A percentile compares a stretch with the other conserved stretches of the same genome.
Evolutionary conservation across 306 rosid genomes (phyloP).

Genomic region (Gillenia trifoliata): DNA sequence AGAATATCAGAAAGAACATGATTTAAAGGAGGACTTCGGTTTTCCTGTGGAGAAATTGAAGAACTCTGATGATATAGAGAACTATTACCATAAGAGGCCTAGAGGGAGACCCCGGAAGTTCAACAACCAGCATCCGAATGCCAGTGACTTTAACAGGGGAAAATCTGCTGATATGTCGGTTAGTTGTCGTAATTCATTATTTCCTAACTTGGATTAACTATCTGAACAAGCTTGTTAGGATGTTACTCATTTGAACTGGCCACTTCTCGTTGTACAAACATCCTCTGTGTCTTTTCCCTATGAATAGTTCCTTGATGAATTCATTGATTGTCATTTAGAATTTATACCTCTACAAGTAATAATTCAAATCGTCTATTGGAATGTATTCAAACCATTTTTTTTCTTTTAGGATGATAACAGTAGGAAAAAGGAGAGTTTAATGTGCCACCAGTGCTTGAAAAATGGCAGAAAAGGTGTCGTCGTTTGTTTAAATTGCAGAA

Average conservation of each 20-base stretch:
- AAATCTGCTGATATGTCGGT: slow-evolving; percentile 28
- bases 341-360: background rate
- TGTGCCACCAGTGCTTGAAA: slow-evolving; percentile 59
- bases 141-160: slow-evolving; percentile 16
- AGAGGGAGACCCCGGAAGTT: slow-evolving; percentile 33
- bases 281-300: background rate
- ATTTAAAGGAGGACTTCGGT: background rate
- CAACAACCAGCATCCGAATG: background rate
- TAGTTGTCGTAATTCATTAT: slow-evolving; percentile 18
- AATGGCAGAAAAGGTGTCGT: slow-evolving; percentile 34
- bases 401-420: slow-evolving; percentile 34
- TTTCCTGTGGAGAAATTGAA: slow-evolving; percentile 8
- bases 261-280: background rate
- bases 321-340: slow-evolving; percentile 8
- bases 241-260: background rate
- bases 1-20: slow-evolving; percentile 19
- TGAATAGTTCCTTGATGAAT: too few species aligned
- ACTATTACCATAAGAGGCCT: slow-evolving; percentile 19
- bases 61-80: slow-evolving; percentile 5
- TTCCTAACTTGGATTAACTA: background rate
- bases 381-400: slow-evolving; percentile 14
- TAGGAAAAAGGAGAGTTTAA: slow-evolving; percentile 29
- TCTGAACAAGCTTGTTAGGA: background rate
- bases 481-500: slow-evolving; percentile 44
- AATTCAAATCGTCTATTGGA: slow-evolving; percentile 2